Evolutionary conservation across 2,329 filamentous ascomycete species (phyloP).

Genomic region (Pestalotiopsis sp.): DNA sequence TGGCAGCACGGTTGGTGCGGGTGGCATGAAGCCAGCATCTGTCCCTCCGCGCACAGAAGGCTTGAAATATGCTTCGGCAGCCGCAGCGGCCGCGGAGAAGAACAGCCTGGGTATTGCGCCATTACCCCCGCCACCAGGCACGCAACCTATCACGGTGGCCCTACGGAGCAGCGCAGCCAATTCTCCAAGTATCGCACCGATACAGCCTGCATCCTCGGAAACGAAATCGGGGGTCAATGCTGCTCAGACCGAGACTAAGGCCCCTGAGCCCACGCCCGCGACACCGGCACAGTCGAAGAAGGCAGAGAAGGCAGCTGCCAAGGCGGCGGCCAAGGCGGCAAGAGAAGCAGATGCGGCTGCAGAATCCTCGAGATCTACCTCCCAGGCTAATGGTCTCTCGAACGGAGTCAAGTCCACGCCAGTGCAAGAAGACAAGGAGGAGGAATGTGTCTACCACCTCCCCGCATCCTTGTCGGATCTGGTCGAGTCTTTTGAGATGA

Average conservation of each 20-base stretch:
- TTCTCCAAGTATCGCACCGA: conserved; percentile 52
- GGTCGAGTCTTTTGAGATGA: conserved; percentile 85
- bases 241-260: conserved; percentile 34
- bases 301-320: conserved; percentile 39
- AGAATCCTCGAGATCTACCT: conserved; percentile 49
- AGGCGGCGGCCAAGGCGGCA: conserved; percentile 47
- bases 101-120: conserved; percentile 93
- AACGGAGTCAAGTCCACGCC: conserved; percentile 53
- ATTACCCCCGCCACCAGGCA: conserved; percentile 83
- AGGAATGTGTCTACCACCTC: conserved; percentile 87
- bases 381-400: conserved; percentile 53
- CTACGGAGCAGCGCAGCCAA: conserved; percentile 56
- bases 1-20: conserved; percentile 49
- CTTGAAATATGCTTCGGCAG: conserved; percentile 95
- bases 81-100: conserved; percentile 86
- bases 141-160: conserved; percentile 37
- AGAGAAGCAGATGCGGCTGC: conserved; percentile 40
- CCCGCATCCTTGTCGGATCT: conserved; percentile 88
- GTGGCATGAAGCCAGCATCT: conserved; percentile 87
- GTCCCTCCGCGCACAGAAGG: conserved; percentile 84
- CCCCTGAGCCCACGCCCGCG: conserved; percentile 29
- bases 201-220: conserved; percentile 46
- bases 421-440: conserved; percentile 43
- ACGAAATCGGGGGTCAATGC: conserved; percentile 31
- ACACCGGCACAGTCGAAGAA: conserved; percentile 30